These are phyloP conservation scores for Skeletonema grethae DNA, from an alignment of 108 stramenopile genomes.

Conservation along the genomic window DNA sequence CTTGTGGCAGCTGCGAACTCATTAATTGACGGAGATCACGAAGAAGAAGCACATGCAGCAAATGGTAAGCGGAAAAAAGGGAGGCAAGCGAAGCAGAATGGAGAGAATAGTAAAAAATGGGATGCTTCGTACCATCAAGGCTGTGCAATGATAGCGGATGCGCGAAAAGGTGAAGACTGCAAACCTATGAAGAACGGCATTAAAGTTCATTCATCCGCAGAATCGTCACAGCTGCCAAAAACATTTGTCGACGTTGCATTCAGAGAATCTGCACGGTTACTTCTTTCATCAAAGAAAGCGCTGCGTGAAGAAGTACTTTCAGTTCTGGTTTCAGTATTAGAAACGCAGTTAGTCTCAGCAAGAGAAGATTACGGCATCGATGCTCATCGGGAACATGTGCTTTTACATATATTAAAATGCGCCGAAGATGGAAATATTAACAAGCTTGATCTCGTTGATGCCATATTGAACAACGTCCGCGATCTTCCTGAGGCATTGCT, in stretches of 20 bases:
- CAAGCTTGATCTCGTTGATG: constrained; percentile 38
- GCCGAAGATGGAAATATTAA: constrained; percentile 12
- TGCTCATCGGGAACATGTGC: constrained; percentile 14
- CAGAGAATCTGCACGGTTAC: constrained; percentile 23
- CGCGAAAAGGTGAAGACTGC: neutral
- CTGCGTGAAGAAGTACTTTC: constrained; percentile 14
- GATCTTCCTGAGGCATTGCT: constrained; percentile 46
- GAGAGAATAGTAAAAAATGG: constrained; percentile 12
- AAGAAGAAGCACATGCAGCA: constrained; percentile 1
- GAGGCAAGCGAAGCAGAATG: constrained; percentile 5
- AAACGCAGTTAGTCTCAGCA: constrained; percentile 26
- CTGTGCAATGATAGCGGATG: constrained; percentile 10
- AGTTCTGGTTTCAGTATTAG: constrained; percentile 32
- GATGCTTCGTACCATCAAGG: constrained; percentile 23
- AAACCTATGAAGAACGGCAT: constrained; percentile 19
- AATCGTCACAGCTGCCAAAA: constrained; percentile 25
- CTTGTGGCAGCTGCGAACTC: constrained; percentile 18
- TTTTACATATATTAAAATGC: constrained; percentile 26
- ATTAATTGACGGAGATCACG: constrained; percentile 13
- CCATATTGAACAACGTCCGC: constrained; percentile 27
- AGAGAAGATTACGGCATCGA: constrained; percentile 36
- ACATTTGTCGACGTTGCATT: constrained; percentile 37
- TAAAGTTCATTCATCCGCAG: constrained; percentile 14
- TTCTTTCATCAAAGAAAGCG: constrained; percentile 23
- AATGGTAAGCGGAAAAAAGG: constrained; percentile 34